Conservation (phyloP, 495 filamentous ascomycete genomes). For the Trypethelium eluteriae region DNA sequence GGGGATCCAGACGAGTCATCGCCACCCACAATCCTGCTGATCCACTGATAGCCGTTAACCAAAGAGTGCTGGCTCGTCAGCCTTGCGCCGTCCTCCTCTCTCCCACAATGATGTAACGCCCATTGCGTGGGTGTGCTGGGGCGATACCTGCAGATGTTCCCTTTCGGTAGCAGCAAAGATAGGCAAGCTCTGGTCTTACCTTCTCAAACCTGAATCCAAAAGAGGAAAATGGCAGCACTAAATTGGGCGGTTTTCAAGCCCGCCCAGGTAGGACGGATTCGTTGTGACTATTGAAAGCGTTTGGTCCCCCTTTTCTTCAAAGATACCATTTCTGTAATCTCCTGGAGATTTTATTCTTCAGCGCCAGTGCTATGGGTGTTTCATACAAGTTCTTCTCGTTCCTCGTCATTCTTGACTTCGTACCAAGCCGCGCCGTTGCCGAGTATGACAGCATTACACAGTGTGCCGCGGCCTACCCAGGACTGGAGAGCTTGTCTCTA, state of each 20-base stretch:
- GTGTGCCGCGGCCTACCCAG: slow-evolving; percentile 3
- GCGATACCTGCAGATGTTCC: too few relatives aligned
- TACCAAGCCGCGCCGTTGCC: background rate
- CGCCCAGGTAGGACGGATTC: background rate
- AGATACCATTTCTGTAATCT: background rate
- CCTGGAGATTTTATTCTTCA: background rate
- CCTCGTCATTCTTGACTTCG: background rate
- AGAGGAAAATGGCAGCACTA: background rate
- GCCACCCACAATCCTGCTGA: too few relatives aligned
- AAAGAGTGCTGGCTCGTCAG: too few relatives aligned
- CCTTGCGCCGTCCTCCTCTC: too few relatives aligned
- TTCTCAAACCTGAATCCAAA: background rate
- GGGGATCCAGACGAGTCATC: too few relatives aligned
- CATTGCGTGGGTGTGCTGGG: too few relatives aligned
- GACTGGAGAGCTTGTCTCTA: slow-evolving; percentile 8
- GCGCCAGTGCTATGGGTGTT: background rate
- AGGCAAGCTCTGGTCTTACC: too few relatives aligned
- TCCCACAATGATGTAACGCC: too few relatives aligned
- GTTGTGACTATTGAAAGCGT: background rate
- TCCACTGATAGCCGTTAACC: too few relatives aligned
- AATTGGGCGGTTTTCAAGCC: background rate
- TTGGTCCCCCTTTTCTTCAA: background rate
- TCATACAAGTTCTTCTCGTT: background rate
- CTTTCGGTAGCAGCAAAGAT: too few relatives aligned
- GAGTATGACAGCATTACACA: slow-evolving; percentile 6